A percentile compares a stretch with the other conserved stretches of the same genome.
phyloP scores from a whole-genome alignment of 768 basidiomycete genomes.

The Mycena filopes region DNA sequence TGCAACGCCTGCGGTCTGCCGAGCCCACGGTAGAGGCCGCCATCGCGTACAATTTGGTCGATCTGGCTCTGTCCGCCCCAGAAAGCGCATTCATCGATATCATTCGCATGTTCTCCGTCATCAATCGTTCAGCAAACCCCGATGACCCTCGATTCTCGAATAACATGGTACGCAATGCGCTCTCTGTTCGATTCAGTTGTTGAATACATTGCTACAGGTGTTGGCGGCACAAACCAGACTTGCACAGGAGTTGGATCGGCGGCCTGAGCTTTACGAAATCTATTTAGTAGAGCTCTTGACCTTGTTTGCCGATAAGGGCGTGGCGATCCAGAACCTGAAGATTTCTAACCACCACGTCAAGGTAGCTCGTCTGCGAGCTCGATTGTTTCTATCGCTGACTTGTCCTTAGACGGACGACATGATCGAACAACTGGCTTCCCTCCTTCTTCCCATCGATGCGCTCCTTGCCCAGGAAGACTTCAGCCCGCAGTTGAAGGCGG shows the following conservation, averaged over 20 bases:
- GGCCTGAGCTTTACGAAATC: constrained; percentile 80
- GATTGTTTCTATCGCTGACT: constrained; percentile 10
- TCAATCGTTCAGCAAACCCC: constrained; percentile 87
- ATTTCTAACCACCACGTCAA: constrained; percentile 73
- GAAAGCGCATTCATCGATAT: constrained; percentile 85
- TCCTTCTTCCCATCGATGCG: constrained; percentile 91
- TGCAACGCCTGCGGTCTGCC: constrained; percentile 86
- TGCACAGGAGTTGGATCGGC: constrained; percentile 78
- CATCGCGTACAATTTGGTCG: constrained; percentile 91
- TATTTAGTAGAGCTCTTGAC: constrained; percentile 89
- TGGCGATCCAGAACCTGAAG: constrained; percentile 87
- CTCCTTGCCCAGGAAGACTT: constrained; percentile 80
- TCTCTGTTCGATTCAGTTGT: constrained; percentile 3
- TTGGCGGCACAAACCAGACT: constrained; percentile 92
- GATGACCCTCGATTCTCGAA: constrained; percentile 91
- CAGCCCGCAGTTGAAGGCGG: constrained; percentile 63
- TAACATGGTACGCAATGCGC: constrained; percentile 73
- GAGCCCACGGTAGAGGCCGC: constrained; percentile 92
- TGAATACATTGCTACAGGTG: constrained; percentile 57
- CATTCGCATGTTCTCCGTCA: constrained; percentile 82
- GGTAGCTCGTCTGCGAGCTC: constrained; percentile 48
- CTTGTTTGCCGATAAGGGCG: constrained; percentile 90
- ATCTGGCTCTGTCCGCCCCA: constrained; percentile 84
- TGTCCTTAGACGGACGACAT: constrained; percentile 77
- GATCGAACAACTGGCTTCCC: constrained; percentile 87